These are phyloP conservation scores for Aspergillus sp. DNA, from an alignment of 2,329 filamentous ascomycete species.

Conservation along the genomic window DNA sequence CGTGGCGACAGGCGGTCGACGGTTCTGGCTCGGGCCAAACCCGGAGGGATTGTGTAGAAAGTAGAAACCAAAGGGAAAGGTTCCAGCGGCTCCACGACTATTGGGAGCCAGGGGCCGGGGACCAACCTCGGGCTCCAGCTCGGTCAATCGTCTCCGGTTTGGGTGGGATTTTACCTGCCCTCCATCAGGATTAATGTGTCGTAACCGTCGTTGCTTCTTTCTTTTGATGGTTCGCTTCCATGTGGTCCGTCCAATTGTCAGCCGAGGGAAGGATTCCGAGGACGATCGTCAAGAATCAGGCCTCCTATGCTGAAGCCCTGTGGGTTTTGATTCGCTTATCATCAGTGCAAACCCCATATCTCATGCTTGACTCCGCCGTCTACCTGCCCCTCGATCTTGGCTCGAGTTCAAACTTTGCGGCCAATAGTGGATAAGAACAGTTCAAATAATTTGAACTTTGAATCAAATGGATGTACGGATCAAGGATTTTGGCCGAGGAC, in stretches of 20 bases:
- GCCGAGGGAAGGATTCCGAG: constrained; percentile 15
- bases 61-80: constrained; percentile 1
- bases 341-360: background rate
- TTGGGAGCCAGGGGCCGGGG: constrained; percentile 10
- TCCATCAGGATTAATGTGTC: background rate
- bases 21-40: constrained; percentile 10
- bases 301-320: background rate
- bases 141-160: constrained; percentile 9
- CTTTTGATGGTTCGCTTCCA: constrained; percentile 7
- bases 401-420: background rate
- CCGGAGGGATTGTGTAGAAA: background rate
- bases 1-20: background rate
- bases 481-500: too few species aligned
- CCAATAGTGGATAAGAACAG: too few species aligned
- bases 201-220: background rate
- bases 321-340: background rate
- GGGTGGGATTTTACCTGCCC: background rate
- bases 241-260: constrained; percentile 14
- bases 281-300: constrained; percentile 13
- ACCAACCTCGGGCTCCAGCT: constrained; percentile 11
- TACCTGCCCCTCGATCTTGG: background rate
- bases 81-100: constrained; percentile 9
- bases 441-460: too few species aligned
- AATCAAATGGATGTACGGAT: too few species aligned
- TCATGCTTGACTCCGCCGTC: background rate